phyloP scores from a whole-genome alignment of 2,329 filamentous ascomycete species.

The Xylariaceae sp. region DNA sequence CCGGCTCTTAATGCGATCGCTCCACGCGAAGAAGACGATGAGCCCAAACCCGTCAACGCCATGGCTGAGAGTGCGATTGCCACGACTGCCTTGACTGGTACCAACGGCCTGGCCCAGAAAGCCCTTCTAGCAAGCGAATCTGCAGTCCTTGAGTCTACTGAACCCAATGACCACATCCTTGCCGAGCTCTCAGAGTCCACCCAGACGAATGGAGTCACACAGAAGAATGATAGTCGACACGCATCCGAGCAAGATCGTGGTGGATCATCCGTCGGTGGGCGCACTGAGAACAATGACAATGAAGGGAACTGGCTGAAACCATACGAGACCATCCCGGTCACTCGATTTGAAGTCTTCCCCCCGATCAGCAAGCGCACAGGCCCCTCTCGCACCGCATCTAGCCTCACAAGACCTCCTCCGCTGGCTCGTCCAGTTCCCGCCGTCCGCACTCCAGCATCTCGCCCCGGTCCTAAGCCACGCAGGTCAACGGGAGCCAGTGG shows the following conservation, averaged over 20 bases:
- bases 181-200: slow-evolving; percentile 14
- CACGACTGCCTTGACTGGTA: slow-evolving; percentile 30
- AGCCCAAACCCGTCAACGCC: slow-evolving; percentile 34
- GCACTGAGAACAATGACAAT: slow-evolving; percentile 26
- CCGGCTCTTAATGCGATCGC: slow-evolving; percentile 82
- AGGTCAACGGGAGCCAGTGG: slow-evolving; percentile 33
- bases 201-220: slow-evolving; percentile 26
- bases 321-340: slow-evolving; percentile 60
- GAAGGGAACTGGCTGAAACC: slow-evolving; percentile 42
- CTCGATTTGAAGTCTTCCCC: slow-evolving; percentile 75
- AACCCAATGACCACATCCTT: slow-evolving; percentile 32
- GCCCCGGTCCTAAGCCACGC: slow-evolving; percentile 35
- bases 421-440: slow-evolving; percentile 28
- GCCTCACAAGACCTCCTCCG: slow-evolving; percentile 32
- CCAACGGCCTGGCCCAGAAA: slow-evolving; percentile 27
- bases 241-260: slow-evolving; percentile 17
- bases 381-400: slow-evolving; percentile 40
- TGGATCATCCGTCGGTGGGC: slow-evolving; percentile 10
- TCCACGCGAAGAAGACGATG: slow-evolving; percentile 71
- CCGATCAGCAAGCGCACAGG: slow-evolving; percentile 52
- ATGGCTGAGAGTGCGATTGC: slow-evolving; percentile 29
- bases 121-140: slow-evolving; percentile 22
- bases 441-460: slow-evolving; percentile 31
- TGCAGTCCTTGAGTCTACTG: slow-evolving; percentile 38
- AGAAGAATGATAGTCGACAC: slow-evolving; percentile 19